These are phyloP conservation scores for Phytophthora citrophthora DNA, from an alignment of 352 stramenopile species.

Conservation along the genomic window DNA sequence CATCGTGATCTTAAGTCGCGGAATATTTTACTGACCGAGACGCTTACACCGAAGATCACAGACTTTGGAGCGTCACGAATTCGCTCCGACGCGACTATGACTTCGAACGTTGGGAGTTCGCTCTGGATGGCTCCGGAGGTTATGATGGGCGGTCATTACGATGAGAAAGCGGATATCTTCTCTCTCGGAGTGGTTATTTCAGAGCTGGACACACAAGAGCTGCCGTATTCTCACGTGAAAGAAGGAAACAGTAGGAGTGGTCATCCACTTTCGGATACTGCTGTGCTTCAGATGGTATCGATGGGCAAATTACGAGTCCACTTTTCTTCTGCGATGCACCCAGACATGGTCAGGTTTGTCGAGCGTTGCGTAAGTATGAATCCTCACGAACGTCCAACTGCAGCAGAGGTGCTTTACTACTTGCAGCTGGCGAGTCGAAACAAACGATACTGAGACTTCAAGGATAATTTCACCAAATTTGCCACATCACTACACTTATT, in stretches of 20 bases:
- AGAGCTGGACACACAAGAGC: slow-evolving; percentile 39
- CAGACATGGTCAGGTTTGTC: slow-evolving; percentile 13
- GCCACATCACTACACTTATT: too few species aligned
- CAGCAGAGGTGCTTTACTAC: slow-evolving; percentile 37
- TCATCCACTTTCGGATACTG: slow-evolving; percentile 28
- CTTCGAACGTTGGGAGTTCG: slow-evolving; percentile 31
- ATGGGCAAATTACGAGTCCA: slow-evolving; percentile 35
- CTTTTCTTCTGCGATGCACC: slow-evolving; percentile 30
- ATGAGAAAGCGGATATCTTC: slow-evolving; percentile 47
- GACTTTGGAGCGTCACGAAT: slow-evolving; percentile 54
- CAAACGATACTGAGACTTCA: slow-evolving; percentile 4
- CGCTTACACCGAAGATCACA: slow-evolving; percentile 51
- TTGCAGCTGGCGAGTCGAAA: slow-evolving; percentile 24
- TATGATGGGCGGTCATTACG: slow-evolving; percentile 36
- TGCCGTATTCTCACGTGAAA: slow-evolving; percentile 35
- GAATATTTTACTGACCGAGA: slow-evolving; percentile 62
- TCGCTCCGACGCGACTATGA: slow-evolving; percentile 38
- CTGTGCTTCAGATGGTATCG: slow-evolving; percentile 47
- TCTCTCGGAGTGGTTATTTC: slow-evolving; percentile 46
- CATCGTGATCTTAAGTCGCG: slow-evolving; percentile 74
- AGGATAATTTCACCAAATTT: too few species aligned
- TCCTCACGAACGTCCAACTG: slow-evolving; percentile 22
- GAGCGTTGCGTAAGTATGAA: slow-evolving; percentile 33
- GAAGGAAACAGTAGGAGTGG: slow-evolving; percentile 12
- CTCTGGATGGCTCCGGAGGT: slow-evolving; percentile 55